phyloP scores from a whole-genome alignment of 768 basidiomycete species.

The Mycena albidolilacea region DNA sequence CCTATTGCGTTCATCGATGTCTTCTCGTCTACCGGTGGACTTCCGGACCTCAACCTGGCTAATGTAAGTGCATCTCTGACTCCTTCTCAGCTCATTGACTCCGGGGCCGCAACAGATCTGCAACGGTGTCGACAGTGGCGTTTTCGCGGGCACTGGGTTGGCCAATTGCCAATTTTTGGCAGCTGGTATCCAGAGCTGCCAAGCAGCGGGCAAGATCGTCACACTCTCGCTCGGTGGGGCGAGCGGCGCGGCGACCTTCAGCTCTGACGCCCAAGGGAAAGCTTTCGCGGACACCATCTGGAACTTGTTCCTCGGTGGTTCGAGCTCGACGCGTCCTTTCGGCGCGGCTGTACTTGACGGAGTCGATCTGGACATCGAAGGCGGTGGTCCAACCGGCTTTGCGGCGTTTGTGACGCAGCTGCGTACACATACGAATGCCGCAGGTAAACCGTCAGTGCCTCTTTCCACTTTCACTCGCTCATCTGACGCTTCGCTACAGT shows the following conservation, averaged over 20 bases:
- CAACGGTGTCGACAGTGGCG: constrained; percentile 60
- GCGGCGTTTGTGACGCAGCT: constrained; percentile 46
- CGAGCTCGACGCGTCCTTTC: constrained; percentile 69
- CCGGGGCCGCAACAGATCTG: constrained; percentile 61
- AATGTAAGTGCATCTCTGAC: constrained; percentile 20
- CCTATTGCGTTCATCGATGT: constrained; percentile 36
- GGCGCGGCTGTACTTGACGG: constrained; percentile 80
- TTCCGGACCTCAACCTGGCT: constrained; percentile 39
- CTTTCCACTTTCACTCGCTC: neutral
- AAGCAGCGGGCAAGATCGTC: constrained; percentile 70
- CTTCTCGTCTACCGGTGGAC: constrained; percentile 21
- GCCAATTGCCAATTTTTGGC: constrained; percentile 76
- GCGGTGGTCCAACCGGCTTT: constrained; percentile 66
- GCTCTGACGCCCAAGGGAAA: constrained; percentile 65
- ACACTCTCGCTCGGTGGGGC: constrained; percentile 72
- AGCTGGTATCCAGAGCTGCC: constrained; percentile 74
- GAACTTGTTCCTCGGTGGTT: constrained; percentile 75
- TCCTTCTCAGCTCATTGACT: neutral
- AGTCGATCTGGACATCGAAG: constrained; percentile 82
- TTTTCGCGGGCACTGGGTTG: constrained; percentile 74
- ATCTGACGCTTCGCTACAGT: constrained; percentile 46
- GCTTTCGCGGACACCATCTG: constrained; percentile 75
- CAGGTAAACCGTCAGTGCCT: constrained; percentile 62
- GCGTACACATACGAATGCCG: constrained; percentile 62
- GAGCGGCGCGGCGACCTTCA: constrained; percentile 70